Conservation (phyloP, 345 rosid species). For the Citropsis articulata region DNA sequence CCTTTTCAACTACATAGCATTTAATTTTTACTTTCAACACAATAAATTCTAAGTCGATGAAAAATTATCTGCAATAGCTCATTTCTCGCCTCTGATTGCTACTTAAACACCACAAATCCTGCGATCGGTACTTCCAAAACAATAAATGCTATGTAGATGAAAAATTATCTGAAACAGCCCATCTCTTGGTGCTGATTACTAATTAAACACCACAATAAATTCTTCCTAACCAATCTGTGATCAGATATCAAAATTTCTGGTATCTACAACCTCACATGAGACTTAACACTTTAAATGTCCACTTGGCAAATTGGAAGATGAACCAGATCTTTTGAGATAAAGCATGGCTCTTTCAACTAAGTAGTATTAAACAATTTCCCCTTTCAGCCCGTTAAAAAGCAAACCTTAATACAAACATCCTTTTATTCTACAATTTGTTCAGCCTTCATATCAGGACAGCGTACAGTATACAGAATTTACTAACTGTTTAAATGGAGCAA, state of each 20-base stretch:
- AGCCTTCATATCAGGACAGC: background rate
- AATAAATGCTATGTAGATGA: background rate
- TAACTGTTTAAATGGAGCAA: background rate
- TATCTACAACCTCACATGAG: background rate
- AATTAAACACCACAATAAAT: background rate
- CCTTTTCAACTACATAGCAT: background rate
- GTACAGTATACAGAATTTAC: background rate
- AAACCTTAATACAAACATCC: background rate
- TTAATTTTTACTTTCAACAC: background rate
- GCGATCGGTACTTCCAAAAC: background rate
- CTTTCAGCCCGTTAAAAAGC: background rate
- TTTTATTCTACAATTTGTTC: slow-evolving; percentile 1
- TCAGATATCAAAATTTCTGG: background rate
- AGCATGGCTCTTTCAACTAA: no score
- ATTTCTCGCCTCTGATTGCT: background rate
- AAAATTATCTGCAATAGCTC: background rate
- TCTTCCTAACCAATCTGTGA: background rate
- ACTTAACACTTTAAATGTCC: background rate
- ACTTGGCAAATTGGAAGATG: background rate
- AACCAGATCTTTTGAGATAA: background rate
- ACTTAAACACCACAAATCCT: background rate
- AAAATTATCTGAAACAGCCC: background rate
- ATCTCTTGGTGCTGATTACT: background rate
- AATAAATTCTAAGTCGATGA: background rate
- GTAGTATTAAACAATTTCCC: no score